These are phyloP conservation scores for Dryas integrifolia DNA, from an alignment of 331 rosid genomes.

Conservation along the genomic window DNA sequence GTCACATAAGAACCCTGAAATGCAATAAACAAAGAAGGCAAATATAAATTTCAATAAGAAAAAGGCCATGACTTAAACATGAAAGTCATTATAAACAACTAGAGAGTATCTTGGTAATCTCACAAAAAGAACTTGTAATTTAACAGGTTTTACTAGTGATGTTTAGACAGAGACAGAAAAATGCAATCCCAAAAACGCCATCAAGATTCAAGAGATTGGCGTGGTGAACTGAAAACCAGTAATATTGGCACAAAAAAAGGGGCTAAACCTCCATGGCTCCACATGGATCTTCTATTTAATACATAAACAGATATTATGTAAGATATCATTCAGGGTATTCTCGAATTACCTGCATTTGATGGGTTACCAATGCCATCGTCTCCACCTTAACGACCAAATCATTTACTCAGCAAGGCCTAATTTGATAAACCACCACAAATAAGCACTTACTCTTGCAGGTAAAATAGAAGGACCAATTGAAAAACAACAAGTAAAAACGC, in stretches of 20 bases:
- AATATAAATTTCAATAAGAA: neutral
- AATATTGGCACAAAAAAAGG: neutral
- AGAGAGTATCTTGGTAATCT: neutral
- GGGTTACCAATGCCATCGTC: slow-evolving; percentile 66
- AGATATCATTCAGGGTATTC: neutral
- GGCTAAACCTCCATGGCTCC: neutral
- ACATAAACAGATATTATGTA: neutral
- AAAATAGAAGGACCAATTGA: neutral
- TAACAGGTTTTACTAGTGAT: neutral
- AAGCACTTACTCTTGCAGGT: neutral
- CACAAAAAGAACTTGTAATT: neutral
- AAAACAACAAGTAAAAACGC: neutral
- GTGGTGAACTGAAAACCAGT: neutral
- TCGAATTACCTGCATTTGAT: slow-evolving; percentile 68
- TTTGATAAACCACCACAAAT: slow-evolving; percentile 19
- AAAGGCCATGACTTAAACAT: neutral
- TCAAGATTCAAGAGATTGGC: neutral
- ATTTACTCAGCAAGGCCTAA: slow-evolving; percentile 41
- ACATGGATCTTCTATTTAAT: neutral
- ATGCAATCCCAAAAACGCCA: neutral
- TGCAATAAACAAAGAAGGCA: neutral
- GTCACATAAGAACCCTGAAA: slow-evolving; percentile 60
- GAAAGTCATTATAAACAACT: neutral
- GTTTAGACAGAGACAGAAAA: neutral
- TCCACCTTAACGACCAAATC: slow-evolving; percentile 45